Evolutionary conservation across 2,329 filamentous ascomycete species (phyloP), one percentile per base, ranked within the genome.

Genomic region (Akanthomyces muscarius): DNA sequence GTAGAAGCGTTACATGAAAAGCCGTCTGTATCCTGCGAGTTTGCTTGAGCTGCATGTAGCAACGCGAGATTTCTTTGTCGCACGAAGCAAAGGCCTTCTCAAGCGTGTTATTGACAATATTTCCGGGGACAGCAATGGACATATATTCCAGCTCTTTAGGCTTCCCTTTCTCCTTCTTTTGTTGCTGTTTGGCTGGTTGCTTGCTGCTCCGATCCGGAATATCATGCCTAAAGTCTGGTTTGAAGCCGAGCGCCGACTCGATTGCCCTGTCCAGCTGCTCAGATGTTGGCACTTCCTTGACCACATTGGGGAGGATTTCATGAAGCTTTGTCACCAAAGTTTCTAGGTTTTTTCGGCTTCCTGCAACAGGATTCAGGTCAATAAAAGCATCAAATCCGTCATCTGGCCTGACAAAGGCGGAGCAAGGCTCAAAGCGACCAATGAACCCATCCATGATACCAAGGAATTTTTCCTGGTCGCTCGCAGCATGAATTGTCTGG

Each of bases 361-460:
- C 86, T 1, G 83, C 82, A 4, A 86, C 80, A 7, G 92, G 89
- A 69, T 98, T 89, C 0, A 99, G 84, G 68, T 97, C 84, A 70
- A 99, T 96, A 50, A 96, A 81, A 4, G 86, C 78, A 71, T 97
- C 91, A 69, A 99, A 99, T 7, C 83, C 83, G 66, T 88, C 81
- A 71, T 99, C 95, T 0, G 95, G 93, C n/a, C 78, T 74, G 8
- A 77, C 77, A 21, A 86, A 82, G 0, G 82, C 78, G 67, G 93
- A 84, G 64, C 92, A 82, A 23, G 89, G 85, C 77, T 99, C 90
- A 72, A 97, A 98, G 42, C 95, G 87, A 14, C 85, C 76, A 67
- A 99, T 82, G 76, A 99, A 99, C 3, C 92, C 91, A 69, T 97
- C 91, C 95, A 99, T 98, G 69, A 99, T 96, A 5, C 86, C 85